These are phyloP conservation scores for Leptodontidium sp. DNA, from an alignment of 2,329 filamentous ascomycete genomes.

Conservation along the genomic window DNA sequence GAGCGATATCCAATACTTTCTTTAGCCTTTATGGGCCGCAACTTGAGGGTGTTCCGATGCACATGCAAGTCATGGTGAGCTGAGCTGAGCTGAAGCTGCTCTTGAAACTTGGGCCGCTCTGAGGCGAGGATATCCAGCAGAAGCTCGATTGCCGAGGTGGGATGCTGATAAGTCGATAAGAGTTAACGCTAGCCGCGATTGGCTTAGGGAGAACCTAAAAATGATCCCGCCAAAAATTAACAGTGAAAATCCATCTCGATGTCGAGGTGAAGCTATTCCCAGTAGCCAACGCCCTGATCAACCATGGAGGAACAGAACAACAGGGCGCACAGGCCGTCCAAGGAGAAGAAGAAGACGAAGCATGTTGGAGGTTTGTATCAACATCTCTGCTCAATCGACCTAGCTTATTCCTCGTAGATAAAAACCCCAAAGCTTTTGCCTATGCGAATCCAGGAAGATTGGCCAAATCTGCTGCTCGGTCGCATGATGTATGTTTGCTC, in stretches of 20 bases:
- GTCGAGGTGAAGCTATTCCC: constrained; percentile 2
- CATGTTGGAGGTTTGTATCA: constrained; percentile 63
- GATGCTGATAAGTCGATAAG: constrained; percentile 30
- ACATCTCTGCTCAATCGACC: background rate
- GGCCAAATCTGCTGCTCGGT: constrained; percentile 55
- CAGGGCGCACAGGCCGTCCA: constrained; percentile 83
- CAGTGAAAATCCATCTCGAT: constrained; percentile 19
- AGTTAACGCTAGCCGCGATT: constrained; percentile 8
- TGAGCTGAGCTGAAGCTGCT: background rate
- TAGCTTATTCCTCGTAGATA: constrained; percentile 39
- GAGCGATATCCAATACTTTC: constrained; percentile 23
- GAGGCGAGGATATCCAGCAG: constrained; percentile 16
- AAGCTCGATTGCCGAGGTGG: constrained; percentile 7
- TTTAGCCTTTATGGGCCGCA: background rate
- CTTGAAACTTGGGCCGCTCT: constrained; percentile 24
- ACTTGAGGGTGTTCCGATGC: background rate
- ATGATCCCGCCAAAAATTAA: constrained; percentile 26
- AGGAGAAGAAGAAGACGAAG: constrained; percentile 94
- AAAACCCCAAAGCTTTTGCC: constrained; percentile 48
- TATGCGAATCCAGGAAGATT: constrained; percentile 49
- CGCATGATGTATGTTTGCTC: constrained; percentile 57
- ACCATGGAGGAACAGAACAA: constrained; percentile 84
- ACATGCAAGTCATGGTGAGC: background rate
- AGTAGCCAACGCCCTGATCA: background rate
- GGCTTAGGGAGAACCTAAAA: constrained; percentile 27